phyloP scores from a whole-genome alignment of 257 asterid species.

The Eustoma russellianum region DNA sequence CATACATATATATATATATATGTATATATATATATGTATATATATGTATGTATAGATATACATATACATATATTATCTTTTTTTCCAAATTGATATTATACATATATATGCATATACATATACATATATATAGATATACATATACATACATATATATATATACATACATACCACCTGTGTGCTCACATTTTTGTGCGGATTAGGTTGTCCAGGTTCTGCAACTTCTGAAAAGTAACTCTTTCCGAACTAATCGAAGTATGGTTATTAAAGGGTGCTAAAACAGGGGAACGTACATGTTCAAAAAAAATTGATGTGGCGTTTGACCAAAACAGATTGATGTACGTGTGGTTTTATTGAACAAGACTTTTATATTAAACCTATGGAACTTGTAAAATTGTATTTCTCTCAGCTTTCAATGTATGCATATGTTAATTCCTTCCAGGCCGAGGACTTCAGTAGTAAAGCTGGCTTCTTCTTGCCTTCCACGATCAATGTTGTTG shows the following conservation, averaged over 20 bases:
- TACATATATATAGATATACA: not conserved
- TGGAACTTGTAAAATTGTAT: not conserved
- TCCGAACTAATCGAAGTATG: too few species aligned
- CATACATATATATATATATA: too few species aligned
- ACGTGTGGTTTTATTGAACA: not conserved
- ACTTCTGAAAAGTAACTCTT: too few species aligned
- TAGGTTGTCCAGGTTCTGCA: too few species aligned
- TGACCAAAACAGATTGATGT: not conserved
- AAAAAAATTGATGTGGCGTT: too few species aligned
- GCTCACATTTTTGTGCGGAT: too few species aligned
- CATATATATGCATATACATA: not conserved
- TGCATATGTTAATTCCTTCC: slow-evolving; percentile 10
- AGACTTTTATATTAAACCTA: not conserved
- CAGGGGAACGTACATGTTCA: too few species aligned
- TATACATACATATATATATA: not conserved
- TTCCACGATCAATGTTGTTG: slow-evolving; percentile 19
- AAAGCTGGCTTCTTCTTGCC: slow-evolving; percentile 17
- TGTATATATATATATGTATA: not conserved
- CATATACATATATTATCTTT: too few species aligned
- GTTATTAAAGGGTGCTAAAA: too few species aligned
- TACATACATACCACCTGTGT: not conserved
- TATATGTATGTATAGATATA: not conserved
- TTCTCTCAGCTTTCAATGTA: not conserved
- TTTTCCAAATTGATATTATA: not conserved
- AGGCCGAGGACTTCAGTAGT: slow-evolving; percentile 26